phyloP scores from a whole-genome alignment of 2,329 filamentous ascomycete genomes.

The Incumbomyces delicatus region DNA sequence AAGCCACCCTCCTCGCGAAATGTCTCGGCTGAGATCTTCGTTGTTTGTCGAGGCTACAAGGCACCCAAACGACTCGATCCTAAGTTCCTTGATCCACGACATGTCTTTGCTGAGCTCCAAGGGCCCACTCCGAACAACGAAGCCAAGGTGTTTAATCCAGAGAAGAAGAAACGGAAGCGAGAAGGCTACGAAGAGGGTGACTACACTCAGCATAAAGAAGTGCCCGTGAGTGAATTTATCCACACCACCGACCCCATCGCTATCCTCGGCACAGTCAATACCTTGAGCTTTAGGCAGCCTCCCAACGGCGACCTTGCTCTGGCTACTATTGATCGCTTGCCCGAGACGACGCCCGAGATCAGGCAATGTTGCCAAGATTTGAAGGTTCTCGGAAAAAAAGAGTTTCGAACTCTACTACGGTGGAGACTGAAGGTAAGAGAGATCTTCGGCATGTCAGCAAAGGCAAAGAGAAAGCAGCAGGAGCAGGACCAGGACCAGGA shows the following conservation, averaged over 20 bases:
- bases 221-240: conserved; percentile 83
- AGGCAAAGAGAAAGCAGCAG: conserved; percentile 32
- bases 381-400: conserved; percentile 83
- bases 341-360: conserved; percentile 78
- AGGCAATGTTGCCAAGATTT: conserved; percentile 69
- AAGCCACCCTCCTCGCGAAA: conserved; percentile 94
- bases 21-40: conserved; percentile 96
- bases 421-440: conserved; percentile 88
- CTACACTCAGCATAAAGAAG: conserved; percentile 83
- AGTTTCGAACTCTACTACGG: conserved; percentile 79
- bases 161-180: conserved; percentile 93
- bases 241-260: conserved; percentile 88
- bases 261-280: conserved; percentile 78
- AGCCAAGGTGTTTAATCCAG: conserved; percentile 95
- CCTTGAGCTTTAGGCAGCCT: conserved; percentile 71
- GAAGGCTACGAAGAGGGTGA: conserved; percentile 97
- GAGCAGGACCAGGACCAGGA: conserved; percentile 32
- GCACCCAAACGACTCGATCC: conserved; percentile 89
- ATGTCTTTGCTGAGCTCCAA: conserved; percentile 86
- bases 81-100: conserved; percentile 76
- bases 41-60: conserved; percentile 91
- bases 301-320: conserved; percentile 75
- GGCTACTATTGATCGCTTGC: conserved; percentile 72
- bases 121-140: conserved; percentile 87
- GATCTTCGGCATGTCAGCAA: conserved; percentile 63